Conservation (phyloP, 2,329 filamentous ascomycete genomes). For the Cladosporium sp. region DNA sequence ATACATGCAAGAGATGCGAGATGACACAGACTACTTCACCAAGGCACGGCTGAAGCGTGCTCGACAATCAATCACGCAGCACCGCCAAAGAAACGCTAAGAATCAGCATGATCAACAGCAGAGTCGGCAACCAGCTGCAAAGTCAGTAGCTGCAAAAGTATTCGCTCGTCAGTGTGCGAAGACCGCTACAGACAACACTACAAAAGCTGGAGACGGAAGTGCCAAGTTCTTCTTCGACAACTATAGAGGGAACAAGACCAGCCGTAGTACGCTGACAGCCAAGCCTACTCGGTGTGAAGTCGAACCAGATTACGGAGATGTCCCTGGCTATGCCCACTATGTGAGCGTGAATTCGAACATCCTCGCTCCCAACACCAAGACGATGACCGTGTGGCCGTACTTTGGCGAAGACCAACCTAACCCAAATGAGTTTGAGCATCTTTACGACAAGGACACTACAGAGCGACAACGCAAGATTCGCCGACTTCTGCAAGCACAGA, state of each 20-base stretch:
- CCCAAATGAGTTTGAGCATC: constrained; percentile 24
- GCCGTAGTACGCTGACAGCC: not conserved
- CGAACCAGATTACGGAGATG: constrained; percentile 21
- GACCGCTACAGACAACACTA: not conserved
- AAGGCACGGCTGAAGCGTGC: constrained; percentile 19
- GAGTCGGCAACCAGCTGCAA: not conserved
- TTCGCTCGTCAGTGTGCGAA: not conserved
- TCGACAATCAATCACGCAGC: constrained; percentile 12
- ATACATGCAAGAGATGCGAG: constrained; percentile 24
- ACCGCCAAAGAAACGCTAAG: not conserved
- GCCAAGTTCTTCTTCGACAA: not conserved
- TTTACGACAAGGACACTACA: constrained; percentile 28
- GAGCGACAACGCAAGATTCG: constrained; percentile 30
- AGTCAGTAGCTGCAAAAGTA: not conserved
- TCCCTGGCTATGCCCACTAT: constrained; percentile 39
- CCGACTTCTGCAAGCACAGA: constrained; percentile 33
- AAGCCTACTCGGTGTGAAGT: not conserved
- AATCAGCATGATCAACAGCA: no score
- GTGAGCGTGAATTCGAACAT: constrained; percentile 39
- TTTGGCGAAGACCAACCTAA: constrained; percentile 34
- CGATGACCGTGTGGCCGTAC: constrained; percentile 39
- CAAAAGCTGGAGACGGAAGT: not conserved
- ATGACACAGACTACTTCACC: constrained; percentile 27
- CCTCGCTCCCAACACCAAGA: constrained; percentile 38
- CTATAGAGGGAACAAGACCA: constrained; percentile 2